Percentiles rank a stretch among this genome's conserved stretches.
These are phyloP conservation scores for Entomophthora muscae DNA, from an alignment of 371 early-diverging fungal genomes.

Conservation along the genomic window DNA sequence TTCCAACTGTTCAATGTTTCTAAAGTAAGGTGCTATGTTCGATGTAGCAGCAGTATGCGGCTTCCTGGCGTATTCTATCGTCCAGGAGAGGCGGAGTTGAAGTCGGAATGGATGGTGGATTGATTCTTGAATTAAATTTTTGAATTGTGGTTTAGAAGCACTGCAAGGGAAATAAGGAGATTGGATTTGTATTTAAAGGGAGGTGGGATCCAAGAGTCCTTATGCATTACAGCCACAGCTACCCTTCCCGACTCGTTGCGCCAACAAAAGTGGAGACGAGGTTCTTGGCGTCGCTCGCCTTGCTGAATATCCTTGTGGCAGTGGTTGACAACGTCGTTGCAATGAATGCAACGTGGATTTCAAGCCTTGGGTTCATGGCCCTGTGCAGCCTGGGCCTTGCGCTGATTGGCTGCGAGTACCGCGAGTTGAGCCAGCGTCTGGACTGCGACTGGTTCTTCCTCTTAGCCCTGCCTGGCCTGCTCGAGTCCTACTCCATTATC, in stretches of 20 bases:
- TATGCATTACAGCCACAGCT: too few species aligned
- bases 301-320: background rate
- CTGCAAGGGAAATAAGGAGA: too few species aligned
- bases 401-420: background rate
- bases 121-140: too few species aligned
- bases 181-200: too few species aligned
- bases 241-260: background rate
- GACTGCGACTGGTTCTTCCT: background rate
- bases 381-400: background rate
- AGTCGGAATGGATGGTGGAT: too few species aligned
- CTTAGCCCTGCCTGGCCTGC: background rate
- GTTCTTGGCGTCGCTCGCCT: background rate
- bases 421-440: background rate
- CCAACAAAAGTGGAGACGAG: background rate
- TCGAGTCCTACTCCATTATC: background rate
- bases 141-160: too few species aligned
- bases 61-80: too few species aligned
- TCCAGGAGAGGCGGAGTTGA: too few species aligned
- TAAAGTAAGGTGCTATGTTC: too few species aligned
- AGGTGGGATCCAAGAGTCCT: too few species aligned
- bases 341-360: background rate
- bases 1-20: too few species aligned
- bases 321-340: background rate
- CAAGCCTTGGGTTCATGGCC: background rate
- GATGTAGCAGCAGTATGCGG: too few species aligned